A percentile compares a stretch with the other conserved stretches of the same genome.
Evolutionary conservation across 2,329 filamentous ascomycete genomes (phyloP).

Genomic region (Penicillium vulpinum): DNA sequence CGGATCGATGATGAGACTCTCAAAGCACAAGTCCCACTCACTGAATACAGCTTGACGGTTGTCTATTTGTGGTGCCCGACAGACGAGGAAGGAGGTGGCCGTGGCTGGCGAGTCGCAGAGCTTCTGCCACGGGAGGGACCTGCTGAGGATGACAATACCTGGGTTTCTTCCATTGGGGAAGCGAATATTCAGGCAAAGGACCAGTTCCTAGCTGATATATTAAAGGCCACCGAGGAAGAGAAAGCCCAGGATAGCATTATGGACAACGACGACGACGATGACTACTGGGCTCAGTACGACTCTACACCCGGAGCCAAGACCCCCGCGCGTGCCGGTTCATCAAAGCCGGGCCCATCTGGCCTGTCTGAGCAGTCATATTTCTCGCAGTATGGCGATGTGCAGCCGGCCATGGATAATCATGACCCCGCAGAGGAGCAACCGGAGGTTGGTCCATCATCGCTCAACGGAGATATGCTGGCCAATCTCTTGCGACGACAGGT

Average conservation of each 20-base stretch:
- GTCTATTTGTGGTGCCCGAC: conserved; percentile 63
- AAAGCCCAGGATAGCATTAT: conserved; percentile 18
- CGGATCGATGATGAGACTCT: conserved; percentile 63
- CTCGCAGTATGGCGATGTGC: conserved; percentile 61
- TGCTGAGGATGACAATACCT: conserved; percentile 52
- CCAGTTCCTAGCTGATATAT: conserved; percentile 38
- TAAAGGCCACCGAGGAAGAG: conserved; percentile 32
- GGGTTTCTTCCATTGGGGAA: conserved; percentile 56
- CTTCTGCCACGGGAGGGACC: conserved; percentile 53
- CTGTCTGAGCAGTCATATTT: conserved; percentile 61
- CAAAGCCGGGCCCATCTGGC: conserved; percentile 28
- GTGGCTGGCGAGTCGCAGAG: conserved; percentile 62
- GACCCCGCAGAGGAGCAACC: conserved; percentile 59
- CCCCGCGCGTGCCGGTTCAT: conserved; percentile 30
- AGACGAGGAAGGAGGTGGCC: conserved; percentile 54
- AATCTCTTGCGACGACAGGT: conserved; percentile 42
- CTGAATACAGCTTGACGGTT: conserved; percentile 56
- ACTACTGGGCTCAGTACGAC: conserved; percentile 67
- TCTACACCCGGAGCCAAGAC: conserved; percentile 50
- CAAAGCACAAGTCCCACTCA: conserved; percentile 54
- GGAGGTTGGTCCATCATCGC: conserved; percentile 52
- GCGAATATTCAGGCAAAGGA: conserved; percentile 52
- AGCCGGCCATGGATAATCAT: conserved; percentile 63
- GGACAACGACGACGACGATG: conserved; percentile 60
- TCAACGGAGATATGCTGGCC: conserved; percentile 54